Evolutionary conservation across 441 rosid species (phyloP).

Genomic region (Theobroma grandiflorum): DNA sequence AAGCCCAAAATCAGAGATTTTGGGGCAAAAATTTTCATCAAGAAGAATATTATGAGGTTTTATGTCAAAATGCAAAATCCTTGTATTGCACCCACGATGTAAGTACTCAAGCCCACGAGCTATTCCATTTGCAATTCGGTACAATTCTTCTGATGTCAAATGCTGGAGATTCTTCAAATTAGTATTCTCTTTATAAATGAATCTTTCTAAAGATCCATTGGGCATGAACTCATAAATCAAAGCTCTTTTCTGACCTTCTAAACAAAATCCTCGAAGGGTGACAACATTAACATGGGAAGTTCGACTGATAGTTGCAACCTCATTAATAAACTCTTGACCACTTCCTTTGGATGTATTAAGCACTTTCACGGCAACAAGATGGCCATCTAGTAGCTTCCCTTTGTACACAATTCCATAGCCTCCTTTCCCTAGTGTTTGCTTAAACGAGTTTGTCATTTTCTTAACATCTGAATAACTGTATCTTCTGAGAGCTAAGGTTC

Average conservation of each 20-base stretch:
- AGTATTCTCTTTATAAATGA: too few relatives aligned
- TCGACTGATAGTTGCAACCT: conserved; percentile 27
- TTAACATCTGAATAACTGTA: conserved; percentile 29
- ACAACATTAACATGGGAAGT: conserved; percentile 46
- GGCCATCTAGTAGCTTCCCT: conserved; percentile 30
- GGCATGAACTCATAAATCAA: conserved; percentile 49
- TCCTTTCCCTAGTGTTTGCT: conserved; percentile 36
- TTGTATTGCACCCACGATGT: too few relatives aligned
- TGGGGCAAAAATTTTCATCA: too few relatives aligned
- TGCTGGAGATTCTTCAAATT: too few relatives aligned
- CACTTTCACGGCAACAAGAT: conserved; percentile 36
- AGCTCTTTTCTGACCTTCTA: conserved; percentile 38
- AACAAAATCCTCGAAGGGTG: conserved; percentile 42
- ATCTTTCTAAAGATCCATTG: conserved; percentile 49
- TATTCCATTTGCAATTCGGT: too few relatives aligned
- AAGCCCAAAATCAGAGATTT: too few relatives aligned
- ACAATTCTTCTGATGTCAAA: too few relatives aligned
- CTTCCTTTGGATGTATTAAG: conserved; percentile 33
- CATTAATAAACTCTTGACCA: conserved; percentile 40
- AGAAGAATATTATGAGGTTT: too few relatives aligned
- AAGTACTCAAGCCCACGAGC: too few relatives aligned
- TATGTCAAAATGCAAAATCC: too few relatives aligned
- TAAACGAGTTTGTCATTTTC: conserved; percentile 36
- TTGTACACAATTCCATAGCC: conserved; percentile 40
- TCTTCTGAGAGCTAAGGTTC: conserved; percentile 23